phyloP scores from a whole-genome alignment of 805 yeast species.

The Kregervanrija fluxuum region DNA sequence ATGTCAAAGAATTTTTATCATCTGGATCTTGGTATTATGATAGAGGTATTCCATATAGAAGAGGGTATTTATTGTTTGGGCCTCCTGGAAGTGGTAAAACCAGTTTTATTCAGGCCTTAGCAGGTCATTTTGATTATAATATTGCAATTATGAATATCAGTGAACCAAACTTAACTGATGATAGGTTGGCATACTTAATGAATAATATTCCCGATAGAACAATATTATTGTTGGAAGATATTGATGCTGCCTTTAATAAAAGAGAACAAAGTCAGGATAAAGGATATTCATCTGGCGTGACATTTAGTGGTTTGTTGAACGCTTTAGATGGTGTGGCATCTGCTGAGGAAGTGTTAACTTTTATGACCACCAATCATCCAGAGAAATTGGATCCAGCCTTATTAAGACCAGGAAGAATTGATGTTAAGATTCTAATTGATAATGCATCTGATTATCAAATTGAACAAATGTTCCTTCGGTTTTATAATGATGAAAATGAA shows the following conservation, averaged over 20 bases:
- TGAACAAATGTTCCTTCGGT: conserved; percentile 75
- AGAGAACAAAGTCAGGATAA: conserved; percentile 69
- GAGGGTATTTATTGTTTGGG: conserved; percentile 90
- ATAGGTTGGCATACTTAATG: conserved; percentile 89
- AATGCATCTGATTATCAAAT: conserved; percentile 85
- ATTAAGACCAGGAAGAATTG: conserved; percentile 91
- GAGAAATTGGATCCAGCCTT: conserved; percentile 90
- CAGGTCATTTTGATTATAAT: conserved; percentile 93
- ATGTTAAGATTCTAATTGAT: conserved; percentile 71
- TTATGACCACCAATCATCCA: conserved; percentile 98
- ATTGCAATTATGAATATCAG: conserved; percentile 89
- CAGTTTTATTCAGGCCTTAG: conserved; percentile 90
- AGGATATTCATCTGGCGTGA: conserved; percentile 83
- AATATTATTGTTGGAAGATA: conserved; percentile 78
- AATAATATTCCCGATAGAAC: conserved; percentile 92
- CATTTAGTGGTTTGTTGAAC: conserved; percentile 88
- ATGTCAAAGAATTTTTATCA: conserved; percentile 70
- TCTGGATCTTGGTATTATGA: conserved; percentile 90
- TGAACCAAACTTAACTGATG: conserved; percentile 90
- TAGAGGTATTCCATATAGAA: conserved; percentile 94
- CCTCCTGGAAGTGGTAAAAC: conserved; percentile 99
- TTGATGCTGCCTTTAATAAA: conserved; percentile 90
- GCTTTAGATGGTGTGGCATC: conserved; percentile 97
- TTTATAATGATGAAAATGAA: conserved; percentile 58
- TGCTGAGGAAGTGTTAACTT: conserved; percentile 92